Percentiles rank a stretch among this genome's conserved stretches.
Conservation (phyloP, 1,139 yeast species). For the Magnusiomyces suaveolens region DNA sequence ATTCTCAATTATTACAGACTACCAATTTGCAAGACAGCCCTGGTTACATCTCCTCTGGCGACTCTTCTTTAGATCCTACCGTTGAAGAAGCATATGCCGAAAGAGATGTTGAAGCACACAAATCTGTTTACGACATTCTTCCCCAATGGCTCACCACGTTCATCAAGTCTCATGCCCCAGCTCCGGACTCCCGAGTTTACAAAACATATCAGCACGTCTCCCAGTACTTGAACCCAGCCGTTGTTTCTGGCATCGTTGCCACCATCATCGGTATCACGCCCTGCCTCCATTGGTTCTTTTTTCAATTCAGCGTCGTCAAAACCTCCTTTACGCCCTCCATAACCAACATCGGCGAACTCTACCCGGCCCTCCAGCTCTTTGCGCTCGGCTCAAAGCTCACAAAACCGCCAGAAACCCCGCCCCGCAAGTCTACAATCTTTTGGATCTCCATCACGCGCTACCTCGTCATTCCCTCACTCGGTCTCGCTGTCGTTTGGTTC, state of each 20-base stretch:
- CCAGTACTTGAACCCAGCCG: conserved; percentile 19
- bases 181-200: neutral
- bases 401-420: conserved; percentile 16
- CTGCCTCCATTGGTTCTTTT: conserved; percentile 17
- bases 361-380: conserved; percentile 21
- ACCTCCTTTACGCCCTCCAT: conserved; percentile 19
- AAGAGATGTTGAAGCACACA: neutral
- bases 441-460: conserved; percentile 16
- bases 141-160: neutral
- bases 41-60: neutral
- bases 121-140: neutral
- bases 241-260: conserved; percentile 18
- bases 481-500: conserved; percentile 15
- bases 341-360: conserved; percentile 18
- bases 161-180: neutral
- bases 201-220: conserved; percentile 7
- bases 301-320: conserved; percentile 14
- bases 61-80: neutral
- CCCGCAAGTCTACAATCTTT: conserved; percentile 13
- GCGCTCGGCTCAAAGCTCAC: conserved; percentile 20
- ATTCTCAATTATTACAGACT: no score
- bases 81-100: neutral
- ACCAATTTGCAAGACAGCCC: no score
- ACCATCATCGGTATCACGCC: conserved; percentile 19
- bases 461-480: conserved; percentile 15